phyloP scores from a whole-genome alignment of 495 filamentous ascomycete genomes.

The Recurvomyces mirabilis region DNA sequence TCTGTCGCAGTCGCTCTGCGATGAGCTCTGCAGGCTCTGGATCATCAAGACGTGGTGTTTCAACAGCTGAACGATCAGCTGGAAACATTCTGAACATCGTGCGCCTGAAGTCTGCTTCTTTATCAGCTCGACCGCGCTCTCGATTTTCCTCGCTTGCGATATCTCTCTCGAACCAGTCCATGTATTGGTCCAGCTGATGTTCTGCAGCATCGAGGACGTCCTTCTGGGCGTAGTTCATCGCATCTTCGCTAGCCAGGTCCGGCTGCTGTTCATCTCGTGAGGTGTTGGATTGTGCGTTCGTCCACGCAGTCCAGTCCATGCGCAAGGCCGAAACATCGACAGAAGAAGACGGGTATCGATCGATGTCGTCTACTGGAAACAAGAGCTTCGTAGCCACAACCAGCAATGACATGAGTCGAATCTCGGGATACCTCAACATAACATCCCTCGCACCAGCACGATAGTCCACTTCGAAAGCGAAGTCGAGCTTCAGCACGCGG shows the following conservation, averaged over 20 bases:
- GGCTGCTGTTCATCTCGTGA: background rate
- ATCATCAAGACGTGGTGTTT: background rate
- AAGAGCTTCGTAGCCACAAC: conserved; percentile 67
- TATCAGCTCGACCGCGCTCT: conserved; percentile 7
- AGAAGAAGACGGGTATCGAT: conserved; percentile 42
- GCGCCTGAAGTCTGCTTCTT: conserved; percentile 25
- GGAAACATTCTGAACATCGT: conserved; percentile 43
- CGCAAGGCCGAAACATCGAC: conserved; percentile 49
- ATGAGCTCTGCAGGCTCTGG: too few relatives aligned
- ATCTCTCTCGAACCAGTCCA: conserved; percentile 69
- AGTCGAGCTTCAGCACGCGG: conserved; percentile 43
- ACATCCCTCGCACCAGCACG: conserved; percentile 22
- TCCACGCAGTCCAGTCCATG: conserved; percentile 68
- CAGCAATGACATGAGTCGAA: conserved; percentile 57
- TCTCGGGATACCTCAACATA: conserved; percentile 45
- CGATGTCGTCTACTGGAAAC: conserved; percentile 59
- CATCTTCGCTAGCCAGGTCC: conserved; percentile 12
- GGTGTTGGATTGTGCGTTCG: conserved; percentile 2
- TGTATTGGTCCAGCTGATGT: conserved; percentile 63
- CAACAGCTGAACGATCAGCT: background rate
- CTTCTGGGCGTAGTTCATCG: conserved; percentile 43
- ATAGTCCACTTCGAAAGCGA: conserved; percentile 39
- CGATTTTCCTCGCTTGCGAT: conserved; percentile 19
- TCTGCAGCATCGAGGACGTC: conserved; percentile 60
- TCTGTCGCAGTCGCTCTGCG: background rate